phyloP scores from a whole-genome alignment of 2,329 filamentous ascomycete genomes.

The Ceratocystis albifundus region DNA sequence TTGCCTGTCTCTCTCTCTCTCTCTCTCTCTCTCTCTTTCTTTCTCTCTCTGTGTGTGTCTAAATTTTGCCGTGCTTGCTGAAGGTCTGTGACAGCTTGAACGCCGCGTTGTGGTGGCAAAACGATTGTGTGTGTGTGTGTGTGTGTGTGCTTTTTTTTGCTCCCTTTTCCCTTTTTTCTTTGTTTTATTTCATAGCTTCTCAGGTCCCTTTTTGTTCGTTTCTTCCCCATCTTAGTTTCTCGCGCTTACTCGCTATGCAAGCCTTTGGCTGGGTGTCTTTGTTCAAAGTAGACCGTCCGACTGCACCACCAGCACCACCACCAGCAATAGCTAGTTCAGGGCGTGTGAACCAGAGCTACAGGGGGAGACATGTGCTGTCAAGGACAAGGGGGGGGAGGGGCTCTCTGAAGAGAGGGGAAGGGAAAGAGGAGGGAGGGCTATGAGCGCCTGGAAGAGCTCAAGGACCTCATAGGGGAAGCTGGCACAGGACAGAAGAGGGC shows the following conservation, averaged over 20 bases:
- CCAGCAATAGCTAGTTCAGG: not conserved
- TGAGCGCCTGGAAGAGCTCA: not conserved
- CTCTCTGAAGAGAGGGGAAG: not conserved
- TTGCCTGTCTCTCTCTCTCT: not conserved
- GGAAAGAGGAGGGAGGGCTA: not conserved
- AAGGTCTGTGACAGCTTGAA: constrained; percentile 2
- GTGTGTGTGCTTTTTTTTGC: too few species aligned
- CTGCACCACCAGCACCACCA: too few species aligned
- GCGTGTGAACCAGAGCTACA: not conserved
- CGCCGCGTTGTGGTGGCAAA: not conserved
- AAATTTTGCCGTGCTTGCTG: not conserved
- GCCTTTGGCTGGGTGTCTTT: not conserved
- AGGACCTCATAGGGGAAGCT: not conserved
- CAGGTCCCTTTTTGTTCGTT: not conserved
- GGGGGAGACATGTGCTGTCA: constrained; percentile 6
- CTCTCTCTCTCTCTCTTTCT: too few species aligned
- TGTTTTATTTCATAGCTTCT: not conserved
- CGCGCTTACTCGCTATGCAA: not conserved
- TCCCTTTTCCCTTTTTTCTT: not conserved
- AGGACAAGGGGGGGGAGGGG: not conserved
- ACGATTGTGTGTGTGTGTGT: not conserved
- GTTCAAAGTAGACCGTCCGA: not conserved
- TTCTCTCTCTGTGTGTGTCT: too few species aligned
- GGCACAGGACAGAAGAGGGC: not conserved
- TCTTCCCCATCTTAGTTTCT: not conserved